A percentile compares a stretch with the other conserved stretches of the same genome.
These are phyloP conservation scores for Antitrichia curtipendula DNA, from an alignment of 225 moss, liverwort and hornwort species.

Conservation along the genomic window DNA sequence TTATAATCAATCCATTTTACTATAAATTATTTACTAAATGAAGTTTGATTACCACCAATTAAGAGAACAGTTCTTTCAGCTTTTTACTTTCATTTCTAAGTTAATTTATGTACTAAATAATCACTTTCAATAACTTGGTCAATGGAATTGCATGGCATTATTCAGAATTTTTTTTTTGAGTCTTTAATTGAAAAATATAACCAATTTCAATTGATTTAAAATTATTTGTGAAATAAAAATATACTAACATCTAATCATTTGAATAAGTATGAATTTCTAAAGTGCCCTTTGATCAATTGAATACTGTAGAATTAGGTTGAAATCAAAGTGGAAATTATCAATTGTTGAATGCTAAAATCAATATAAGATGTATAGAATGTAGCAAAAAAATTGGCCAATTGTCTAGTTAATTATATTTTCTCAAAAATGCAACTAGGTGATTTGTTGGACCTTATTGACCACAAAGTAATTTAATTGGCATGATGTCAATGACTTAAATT, in stretches of 20 bases:
- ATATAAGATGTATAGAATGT: not conserved
- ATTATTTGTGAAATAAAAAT: not conserved
- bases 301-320: too few species aligned
- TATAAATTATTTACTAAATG: not conserved
- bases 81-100: too few species aligned
- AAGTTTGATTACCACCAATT: not conserved
- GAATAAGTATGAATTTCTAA: not conserved
- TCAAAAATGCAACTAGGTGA: not conserved
- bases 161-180: not conserved
- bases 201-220: not conserved
- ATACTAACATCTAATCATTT: not conserved
- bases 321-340: not conserved
- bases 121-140: not conserved
- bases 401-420: not conserved
- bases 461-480: not conserved
- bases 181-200: not conserved
- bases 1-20: not conserved
- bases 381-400: not conserved
- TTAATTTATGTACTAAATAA: not conserved
- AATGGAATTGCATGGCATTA: too few species aligned
- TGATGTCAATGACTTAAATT: not conserved
- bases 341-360: not conserved
- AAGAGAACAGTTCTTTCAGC: fast-evolving
- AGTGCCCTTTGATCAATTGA: not conserved
- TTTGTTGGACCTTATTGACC: not conserved